A percentile compares a stretch with the other conserved stretches of the same genome.
These are phyloP conservation scores for Fusarium domesticum DNA, from an alignment of 2,329 filamentous ascomycete species.

Conservation along the genomic window DNA sequence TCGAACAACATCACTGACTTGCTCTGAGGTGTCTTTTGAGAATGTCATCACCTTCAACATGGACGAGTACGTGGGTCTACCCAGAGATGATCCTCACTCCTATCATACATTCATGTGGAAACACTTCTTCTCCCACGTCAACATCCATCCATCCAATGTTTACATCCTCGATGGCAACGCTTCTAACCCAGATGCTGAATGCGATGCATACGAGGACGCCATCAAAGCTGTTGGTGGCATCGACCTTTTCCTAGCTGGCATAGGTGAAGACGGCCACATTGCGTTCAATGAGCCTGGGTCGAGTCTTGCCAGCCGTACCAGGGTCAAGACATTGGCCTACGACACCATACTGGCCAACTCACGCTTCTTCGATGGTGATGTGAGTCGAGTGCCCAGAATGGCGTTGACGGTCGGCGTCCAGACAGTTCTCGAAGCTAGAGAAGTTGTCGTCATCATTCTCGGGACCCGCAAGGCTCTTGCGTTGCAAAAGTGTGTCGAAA, in stretches of 20 bases:
- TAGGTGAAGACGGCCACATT: conserved; percentile 83
- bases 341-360: conserved; percentile 86
- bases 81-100: conserved; percentile 77
- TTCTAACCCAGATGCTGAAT: conserved; percentile 70
- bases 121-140: conserved; percentile 83
- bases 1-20: not conserved
- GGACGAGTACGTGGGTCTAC: conserved; percentile 86
- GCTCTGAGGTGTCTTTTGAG: conserved; percentile 68
- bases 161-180: conserved; percentile 83
- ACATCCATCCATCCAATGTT: conserved; percentile 77
- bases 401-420: conserved; percentile 82
- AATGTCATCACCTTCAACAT: conserved; percentile 93
- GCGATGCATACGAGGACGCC: conserved; percentile 73
- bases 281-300: conserved; percentile 90
- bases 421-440: conserved; percentile 75
- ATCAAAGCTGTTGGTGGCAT: conserved; percentile 75
- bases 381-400: conserved; percentile 73
- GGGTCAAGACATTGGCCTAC: conserved; percentile 83
- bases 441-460: conserved; percentile 79
- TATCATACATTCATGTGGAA: conserved; percentile 95
- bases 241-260: conserved; percentile 80
- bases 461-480: conserved; percentile 79
- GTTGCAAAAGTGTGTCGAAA: conserved; percentile 76
- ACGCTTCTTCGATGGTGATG: conserved; percentile 75
- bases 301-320: conserved; percentile 70